Percentiles rank a stretch among this genome's conserved stretches.
Conservation (phyloP, 257 asterid species). For the Pogostemon cablin region DNA sequence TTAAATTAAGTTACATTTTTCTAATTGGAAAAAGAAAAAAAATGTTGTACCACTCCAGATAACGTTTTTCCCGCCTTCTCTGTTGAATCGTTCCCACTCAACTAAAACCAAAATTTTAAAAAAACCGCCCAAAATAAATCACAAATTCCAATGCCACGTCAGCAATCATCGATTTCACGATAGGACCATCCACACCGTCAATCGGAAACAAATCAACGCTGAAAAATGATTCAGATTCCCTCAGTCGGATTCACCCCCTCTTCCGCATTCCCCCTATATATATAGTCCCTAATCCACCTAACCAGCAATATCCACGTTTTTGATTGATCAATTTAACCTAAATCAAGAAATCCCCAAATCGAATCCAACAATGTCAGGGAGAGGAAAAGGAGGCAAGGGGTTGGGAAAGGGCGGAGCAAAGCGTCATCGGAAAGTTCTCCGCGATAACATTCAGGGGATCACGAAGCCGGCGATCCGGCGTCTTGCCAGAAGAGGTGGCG, state of each 20-base stretch:
- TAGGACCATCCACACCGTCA: constrained; percentile 20
- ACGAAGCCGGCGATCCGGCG: constrained; percentile 55
- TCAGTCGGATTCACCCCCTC: constrained; percentile 22
- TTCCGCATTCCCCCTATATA: neutral
- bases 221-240: neutral
- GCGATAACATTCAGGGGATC: constrained; percentile 50
- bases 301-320: neutral
- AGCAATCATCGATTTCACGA: constrained; percentile 17
- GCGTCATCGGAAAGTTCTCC: constrained; percentile 51
- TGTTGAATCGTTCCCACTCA: neutral
- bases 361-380: constrained; percentile 35
- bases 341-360: neutral
- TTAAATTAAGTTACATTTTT: neutral
- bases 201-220: constrained; percentile 29
- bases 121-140: neutral
- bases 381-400: constrained; percentile 52
- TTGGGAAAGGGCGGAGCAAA: constrained; percentile 53
- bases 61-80: neutral
- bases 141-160: constrained; percentile 18
- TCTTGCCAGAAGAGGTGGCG: constrained; percentile 49
- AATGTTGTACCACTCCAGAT: neutral
- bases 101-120: constrained; percentile 11
- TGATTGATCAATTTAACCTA: no score
- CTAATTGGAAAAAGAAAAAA: no score
- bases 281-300: neutral